Conservation (phyloP, 192 early-diverging fungal genomes). For the Coemansia sp. region DNA sequence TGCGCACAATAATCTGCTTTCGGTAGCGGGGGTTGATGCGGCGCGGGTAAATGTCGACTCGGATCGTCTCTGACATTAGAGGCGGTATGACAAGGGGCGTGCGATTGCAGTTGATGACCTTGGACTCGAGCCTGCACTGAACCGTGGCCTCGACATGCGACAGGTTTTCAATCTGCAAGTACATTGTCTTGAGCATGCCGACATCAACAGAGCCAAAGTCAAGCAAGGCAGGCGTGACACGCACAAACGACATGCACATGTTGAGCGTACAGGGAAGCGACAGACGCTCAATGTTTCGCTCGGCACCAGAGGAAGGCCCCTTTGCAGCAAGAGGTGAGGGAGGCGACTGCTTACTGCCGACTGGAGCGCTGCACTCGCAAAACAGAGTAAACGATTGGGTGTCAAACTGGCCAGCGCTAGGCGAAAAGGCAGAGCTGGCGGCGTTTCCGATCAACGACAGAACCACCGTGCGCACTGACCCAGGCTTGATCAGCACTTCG, state of each 20-base stretch:
- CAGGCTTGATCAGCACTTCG: slow-evolving; percentile 81
- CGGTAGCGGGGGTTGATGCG: slow-evolving; percentile 97
- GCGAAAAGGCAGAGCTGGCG: slow-evolving; percentile 21
- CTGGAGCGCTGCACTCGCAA: slow-evolving; percentile 54
- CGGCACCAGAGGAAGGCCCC: slow-evolving; percentile 52
- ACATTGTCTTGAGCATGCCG: slow-evolving; percentile 82
- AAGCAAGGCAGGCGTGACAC: slow-evolving; percentile 75
- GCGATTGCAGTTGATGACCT: slow-evolving; percentile 85
- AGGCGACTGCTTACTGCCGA: slow-evolving; percentile 24
- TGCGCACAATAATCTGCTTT: slow-evolving; percentile 93
- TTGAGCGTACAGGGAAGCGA: slow-evolving; percentile 86
- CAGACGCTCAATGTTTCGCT: slow-evolving; percentile 45
- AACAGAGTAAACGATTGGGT: slow-evolving; percentile 69
- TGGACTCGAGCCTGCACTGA: slow-evolving; percentile 85
- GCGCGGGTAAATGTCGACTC: slow-evolving; percentile 93
- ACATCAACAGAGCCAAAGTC: slow-evolving; percentile 98
- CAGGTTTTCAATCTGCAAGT: slow-evolving; percentile 75
- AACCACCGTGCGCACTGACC: slow-evolving; percentile 75
- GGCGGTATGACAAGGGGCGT: slow-evolving; percentile 65
- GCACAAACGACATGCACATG: slow-evolving; percentile 90
- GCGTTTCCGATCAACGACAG: slow-evolving; percentile 63
- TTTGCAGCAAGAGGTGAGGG: slow-evolving; percentile 24
- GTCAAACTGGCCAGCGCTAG: slow-evolving; percentile 69
- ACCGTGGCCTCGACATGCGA: slow-evolving; percentile 84
- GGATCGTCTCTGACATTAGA: slow-evolving; percentile 69